phyloP scores from a whole-genome alignment of 1,284 basidiomycete species.

The Trichosporon coremiiforme region DNA sequence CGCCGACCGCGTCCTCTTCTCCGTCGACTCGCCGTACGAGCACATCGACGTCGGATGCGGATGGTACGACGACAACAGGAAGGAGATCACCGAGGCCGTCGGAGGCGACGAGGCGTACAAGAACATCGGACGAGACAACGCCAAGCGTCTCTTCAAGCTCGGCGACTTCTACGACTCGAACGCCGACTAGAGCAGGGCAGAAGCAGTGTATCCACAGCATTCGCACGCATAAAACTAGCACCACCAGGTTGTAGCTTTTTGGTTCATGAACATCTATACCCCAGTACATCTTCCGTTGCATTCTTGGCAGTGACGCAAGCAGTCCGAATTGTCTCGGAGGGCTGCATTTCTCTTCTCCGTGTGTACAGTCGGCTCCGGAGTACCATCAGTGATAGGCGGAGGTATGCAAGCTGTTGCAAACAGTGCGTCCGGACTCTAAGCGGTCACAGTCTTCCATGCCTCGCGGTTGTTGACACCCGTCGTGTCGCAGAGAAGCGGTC shows the following conservation, averaged over 20 bases:
- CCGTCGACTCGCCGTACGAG: conserved; percentile 53
- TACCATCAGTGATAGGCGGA: no score
- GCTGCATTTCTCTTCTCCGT: neutral
- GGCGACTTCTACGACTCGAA: conserved; percentile 33
- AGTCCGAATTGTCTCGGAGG: neutral
- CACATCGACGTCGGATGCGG: conserved; percentile 48
- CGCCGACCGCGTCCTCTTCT: conserved; percentile 51
- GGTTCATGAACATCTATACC: conserved; percentile 3
- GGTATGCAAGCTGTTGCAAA: no score
- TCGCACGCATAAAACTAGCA: conserved; percentile 2
- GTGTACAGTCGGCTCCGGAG: no score
- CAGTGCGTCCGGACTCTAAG: no score
- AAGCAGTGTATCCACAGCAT: neutral
- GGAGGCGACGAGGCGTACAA: conserved; percentile 31
- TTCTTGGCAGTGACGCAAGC: neutral
- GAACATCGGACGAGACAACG: conserved; percentile 34
- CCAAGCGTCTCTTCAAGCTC: conserved; percentile 36
- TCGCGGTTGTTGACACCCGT: no score
- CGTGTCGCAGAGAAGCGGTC: no score
- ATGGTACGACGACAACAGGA: conserved; percentile 41
- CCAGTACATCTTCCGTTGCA: neutral
- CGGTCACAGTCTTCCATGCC: no score
- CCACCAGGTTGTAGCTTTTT: conserved; percentile 3
- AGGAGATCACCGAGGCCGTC: conserved; percentile 28
- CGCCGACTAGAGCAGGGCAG: conserved; percentile 6